phyloP scores from a whole-genome alignment of 1,139 yeast genomes.

The Debaryomycetaceae sp. region DNA sequence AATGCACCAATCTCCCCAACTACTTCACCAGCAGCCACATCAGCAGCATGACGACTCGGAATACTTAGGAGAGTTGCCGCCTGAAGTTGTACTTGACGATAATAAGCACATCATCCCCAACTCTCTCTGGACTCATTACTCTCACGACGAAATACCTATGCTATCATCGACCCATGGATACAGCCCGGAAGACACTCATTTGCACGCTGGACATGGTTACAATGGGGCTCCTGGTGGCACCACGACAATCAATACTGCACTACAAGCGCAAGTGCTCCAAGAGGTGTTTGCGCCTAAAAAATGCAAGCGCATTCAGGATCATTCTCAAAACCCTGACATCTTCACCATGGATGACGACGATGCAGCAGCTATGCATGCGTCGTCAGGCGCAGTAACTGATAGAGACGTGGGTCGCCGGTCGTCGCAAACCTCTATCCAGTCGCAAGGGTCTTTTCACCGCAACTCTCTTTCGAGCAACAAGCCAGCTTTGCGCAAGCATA shows the following conservation, averaged over 20 bases:
- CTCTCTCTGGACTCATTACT: slow-evolving; percentile 61
- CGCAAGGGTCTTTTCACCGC: slow-evolving; percentile 2
- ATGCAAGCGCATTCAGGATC: slow-evolving; percentile 7
- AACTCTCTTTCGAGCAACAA: slow-evolving; percentile 3
- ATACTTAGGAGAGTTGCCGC: slow-evolving; percentile 36
- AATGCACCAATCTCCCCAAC: not conserved
- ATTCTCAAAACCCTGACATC: slow-evolving; percentile 18
- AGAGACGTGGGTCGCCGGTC: slow-evolving; percentile 5
- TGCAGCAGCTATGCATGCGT: not conserved
- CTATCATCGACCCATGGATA: too few species aligned
- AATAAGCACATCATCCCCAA: slow-evolving; percentile 87
- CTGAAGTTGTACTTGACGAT: slow-evolving; percentile 84
- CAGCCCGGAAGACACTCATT: too few species aligned
- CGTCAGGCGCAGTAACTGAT: not conserved
- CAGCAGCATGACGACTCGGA: not conserved
- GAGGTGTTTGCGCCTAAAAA: slow-evolving; percentile 33
- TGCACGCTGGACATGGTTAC: too few species aligned
- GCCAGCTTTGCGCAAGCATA: slow-evolving; percentile 32
- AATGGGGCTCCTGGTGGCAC: slow-evolving; percentile 39
- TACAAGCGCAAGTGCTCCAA: slow-evolving; percentile 36
- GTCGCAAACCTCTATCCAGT: slow-evolving; percentile 2
- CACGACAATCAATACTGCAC: slow-evolving; percentile 34
- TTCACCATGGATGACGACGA: slow-evolving; percentile 34
- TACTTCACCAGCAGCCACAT: not conserved
- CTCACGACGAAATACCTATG: too few species aligned